phyloP scores from a whole-genome alignment of 805 yeast genomes.

The Teunomyces lycoperdinae region DNA sequence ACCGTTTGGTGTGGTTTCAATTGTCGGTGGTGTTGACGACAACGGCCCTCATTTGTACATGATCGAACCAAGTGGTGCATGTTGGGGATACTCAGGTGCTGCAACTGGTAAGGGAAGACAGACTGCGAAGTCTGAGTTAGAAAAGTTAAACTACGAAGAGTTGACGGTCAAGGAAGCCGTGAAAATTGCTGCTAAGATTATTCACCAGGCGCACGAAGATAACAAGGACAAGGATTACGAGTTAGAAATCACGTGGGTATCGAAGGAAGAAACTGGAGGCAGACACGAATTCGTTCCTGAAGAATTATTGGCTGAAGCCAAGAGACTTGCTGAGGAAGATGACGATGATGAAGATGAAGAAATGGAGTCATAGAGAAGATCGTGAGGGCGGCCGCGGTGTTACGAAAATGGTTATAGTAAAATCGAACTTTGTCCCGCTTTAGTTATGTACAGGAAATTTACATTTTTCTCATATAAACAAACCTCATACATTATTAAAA shows the following conservation, averaged over 20 bases:
- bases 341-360: conserved; percentile 69
- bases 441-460: conserved; percentile 1
- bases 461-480: conserved; percentile 2
- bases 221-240: conserved; percentile 97
- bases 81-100: conserved; percentile 97
- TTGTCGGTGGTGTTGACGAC: conserved; percentile 90
- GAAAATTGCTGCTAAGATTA: conserved; percentile 89
- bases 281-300: conserved; percentile 77
- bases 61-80: conserved; percentile 96
- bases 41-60: conserved; percentile 90
- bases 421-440: neutral
- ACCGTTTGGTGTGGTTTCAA: conserved; percentile 93
- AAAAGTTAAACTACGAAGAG: conserved; percentile 73
- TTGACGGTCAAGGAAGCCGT: conserved; percentile 79
- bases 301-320: conserved; percentile 78
- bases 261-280: conserved; percentile 72
- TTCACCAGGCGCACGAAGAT: conserved; percentile 94
- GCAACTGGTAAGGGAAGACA: conserved; percentile 99
- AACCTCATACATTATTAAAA: neutral
- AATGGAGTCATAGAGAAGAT: conserved; percentile 7
- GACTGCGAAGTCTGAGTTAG: conserved; percentile 94
- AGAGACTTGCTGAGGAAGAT: conserved; percentile 77
- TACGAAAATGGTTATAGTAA: no score
- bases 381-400: neutral
- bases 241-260: conserved; percentile 89